Base-by-base conservation (phyloP, 2,329 filamentous ascomycete genomes). In the Nigrospora osmanthi region DNA sequence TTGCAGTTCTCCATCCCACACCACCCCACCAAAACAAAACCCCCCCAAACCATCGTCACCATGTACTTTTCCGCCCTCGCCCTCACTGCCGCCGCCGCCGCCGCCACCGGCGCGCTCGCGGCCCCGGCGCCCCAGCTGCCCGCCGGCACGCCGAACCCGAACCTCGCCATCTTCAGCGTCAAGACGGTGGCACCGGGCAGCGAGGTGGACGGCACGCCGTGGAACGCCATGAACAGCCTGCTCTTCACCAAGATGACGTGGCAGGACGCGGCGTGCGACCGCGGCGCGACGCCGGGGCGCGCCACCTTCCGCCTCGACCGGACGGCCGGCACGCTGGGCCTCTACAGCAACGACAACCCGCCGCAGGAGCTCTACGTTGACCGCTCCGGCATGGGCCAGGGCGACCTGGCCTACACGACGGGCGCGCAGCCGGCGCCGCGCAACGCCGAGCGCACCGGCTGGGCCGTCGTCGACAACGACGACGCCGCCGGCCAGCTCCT, bases 341-440 rank as follows among this genome's bases (percentile, higher is more conserved):
- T 83, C 31, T 78, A 71, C 60, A 68, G 66, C 32, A 51, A 55
- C 23, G 61, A 62, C 17, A 10, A 6, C 34, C 41, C 51, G 32
- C 60, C 62, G 3, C 78, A 81, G 64, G 61, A 72, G 52, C 47
- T 76, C 42, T 81, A 56, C 50, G 71, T 71, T 35, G 77, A 82
- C 58, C 71, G 72, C 38, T 78, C 73, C 38, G 77, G 75, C 54
- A 79, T 80, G 75, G 77, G 74, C 71, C 70, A 36, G 69, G 54
- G 17, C 19, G 30, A 42, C 23, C 11, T 28, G 9, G n/a, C 70
- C 36, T 82, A 78, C 64, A 68, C 69, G 33, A 75, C 69, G 4
- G 71, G 71, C 36, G 68, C 52, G 35, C 53, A 70, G 52, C 45
- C 53, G 7, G 46, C 62, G 0, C 66, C 68, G 30, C 53, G 52